phyloP scores from a whole-genome alignment of 768 basidiomycete genomes.

The Lenzites betulinus region DNA sequence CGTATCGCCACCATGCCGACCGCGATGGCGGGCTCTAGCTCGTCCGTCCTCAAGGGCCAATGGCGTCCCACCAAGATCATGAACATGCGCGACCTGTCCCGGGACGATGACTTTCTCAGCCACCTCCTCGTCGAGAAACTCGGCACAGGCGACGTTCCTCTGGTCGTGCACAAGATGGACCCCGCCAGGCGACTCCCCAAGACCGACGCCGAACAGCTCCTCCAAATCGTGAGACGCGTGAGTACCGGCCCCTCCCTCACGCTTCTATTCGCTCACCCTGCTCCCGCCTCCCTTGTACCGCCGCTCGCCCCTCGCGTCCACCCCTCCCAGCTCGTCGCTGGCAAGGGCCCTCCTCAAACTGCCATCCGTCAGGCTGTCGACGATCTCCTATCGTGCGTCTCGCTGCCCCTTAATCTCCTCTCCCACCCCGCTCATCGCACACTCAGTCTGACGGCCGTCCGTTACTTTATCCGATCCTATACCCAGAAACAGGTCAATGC shows the following conservation, averaged over 20 bases:
- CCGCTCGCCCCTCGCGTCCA: constrained; percentile 17
- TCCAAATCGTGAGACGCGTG: constrained; percentile 79
- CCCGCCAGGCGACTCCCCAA: constrained; percentile 74
- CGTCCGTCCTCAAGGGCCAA: constrained; percentile 29
- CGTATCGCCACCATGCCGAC: constrained; percentile 25
- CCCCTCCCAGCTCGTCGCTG: constrained; percentile 53
- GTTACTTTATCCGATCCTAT: constrained; percentile 74
- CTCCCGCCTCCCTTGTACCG: constrained; percentile 32
- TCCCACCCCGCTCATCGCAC: constrained; percentile 25
- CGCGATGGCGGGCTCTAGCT: constrained; percentile 24
- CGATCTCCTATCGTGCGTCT: constrained; percentile 70
- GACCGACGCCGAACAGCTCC: constrained; percentile 66
- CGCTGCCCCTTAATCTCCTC: constrained; percentile 27
- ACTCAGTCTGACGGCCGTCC: constrained; percentile 68
- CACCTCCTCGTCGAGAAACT: constrained; percentile 89
- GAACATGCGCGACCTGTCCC: constrained; percentile 88
- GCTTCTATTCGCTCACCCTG: constrained; percentile 27
- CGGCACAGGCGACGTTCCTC: constrained; percentile 76
- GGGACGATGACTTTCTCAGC: constrained; percentile 89
- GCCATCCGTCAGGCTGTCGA: constrained; percentile 75
- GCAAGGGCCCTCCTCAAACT: constrained; percentile 52
- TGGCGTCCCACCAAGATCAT: constrained; percentile 89
- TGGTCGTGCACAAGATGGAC: constrained; percentile 91
- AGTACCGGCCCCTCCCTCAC: constrained; percentile 31
- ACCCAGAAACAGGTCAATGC: constrained; percentile 87